phyloP scores from a whole-genome alignment of 192 early-diverging fungal genomes.

The Phlyctochytrium planicorne region DNA sequence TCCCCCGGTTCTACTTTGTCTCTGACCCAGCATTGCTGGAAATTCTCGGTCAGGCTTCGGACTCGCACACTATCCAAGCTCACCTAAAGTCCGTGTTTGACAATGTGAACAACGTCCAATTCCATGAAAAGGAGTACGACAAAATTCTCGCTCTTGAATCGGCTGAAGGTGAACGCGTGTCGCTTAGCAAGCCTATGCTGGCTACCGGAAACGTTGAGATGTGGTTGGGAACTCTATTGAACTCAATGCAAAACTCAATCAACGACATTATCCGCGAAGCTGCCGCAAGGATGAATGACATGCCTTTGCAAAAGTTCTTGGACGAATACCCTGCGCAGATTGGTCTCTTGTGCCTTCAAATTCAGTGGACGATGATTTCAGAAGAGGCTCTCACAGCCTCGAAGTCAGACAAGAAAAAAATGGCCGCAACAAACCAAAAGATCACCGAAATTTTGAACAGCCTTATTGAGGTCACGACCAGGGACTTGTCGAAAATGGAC shows the following conservation, averaged over 20 bases:
- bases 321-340: conserved; percentile 69
- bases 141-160: conserved; percentile 62
- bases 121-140: conserved; percentile 70
- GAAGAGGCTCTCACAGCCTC: conserved; percentile 57
- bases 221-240: conserved; percentile 60
- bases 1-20: conserved; percentile 66
- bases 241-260: conserved; percentile 56
- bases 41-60: conserved; percentile 64
- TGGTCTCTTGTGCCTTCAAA: conserved; percentile 59
- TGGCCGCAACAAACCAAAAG: conserved; percentile 55
- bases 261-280: conserved; percentile 64
- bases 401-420: conserved; percentile 65
- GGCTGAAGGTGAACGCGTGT: conserved; percentile 59
- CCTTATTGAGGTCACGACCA: conserved; percentile 64
- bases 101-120: conserved; percentile 55
- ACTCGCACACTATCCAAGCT: conserved; percentile 67
- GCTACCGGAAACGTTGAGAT: conserved; percentile 62
- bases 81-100: conserved; percentile 64
- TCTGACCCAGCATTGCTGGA: conserved; percentile 64
- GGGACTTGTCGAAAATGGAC: conserved; percentile 64
- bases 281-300: conserved; percentile 52
- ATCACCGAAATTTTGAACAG: conserved; percentile 62
- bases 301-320: conserved; percentile 63
- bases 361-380: conserved; percentile 61
- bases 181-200: conserved; percentile 55